Conservation (phyloP, 306 rosid species). For the Alnus glutinosa region DNA sequence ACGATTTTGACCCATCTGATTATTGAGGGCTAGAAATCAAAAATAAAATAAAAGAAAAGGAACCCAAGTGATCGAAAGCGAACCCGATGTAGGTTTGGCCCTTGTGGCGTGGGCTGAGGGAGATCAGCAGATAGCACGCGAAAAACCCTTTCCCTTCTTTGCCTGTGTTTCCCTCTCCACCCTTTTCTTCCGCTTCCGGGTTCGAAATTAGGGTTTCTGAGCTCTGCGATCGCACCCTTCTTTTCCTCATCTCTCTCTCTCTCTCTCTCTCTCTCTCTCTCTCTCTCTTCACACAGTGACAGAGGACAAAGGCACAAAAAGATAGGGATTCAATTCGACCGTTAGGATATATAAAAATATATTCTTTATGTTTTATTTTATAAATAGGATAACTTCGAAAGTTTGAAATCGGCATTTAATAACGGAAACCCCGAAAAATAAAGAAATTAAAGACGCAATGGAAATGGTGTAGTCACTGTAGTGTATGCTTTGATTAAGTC, state of each 20-base stretch:
- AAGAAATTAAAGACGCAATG: too few species aligned
- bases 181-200: conserved; percentile 20
- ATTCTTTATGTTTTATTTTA: not conserved
- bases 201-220: conserved; percentile 36
- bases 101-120: conserved; percentile 83
- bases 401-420: not conserved
- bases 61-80: not conserved
- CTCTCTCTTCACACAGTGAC: not conserved
- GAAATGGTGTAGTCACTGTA: too few species aligned
- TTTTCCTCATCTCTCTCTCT: conserved; percentile 43
- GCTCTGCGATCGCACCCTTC: conserved; percentile 37
- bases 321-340: conserved; percentile 52
- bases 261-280: conserved; percentile 12
- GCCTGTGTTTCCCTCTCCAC: conserved; percentile 20
- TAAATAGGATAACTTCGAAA: not conserved
- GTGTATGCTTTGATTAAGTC: too few species aligned
- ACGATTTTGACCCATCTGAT: not conserved
- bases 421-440: too few species aligned
- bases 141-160: conserved; percentile 53
- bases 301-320: not conserved
- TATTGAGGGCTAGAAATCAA: conserved; percentile 15
- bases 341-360: conserved; percentile 32
- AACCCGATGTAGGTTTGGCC: conserved; percentile 95
- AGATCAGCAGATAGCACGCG: conserved; percentile 77
- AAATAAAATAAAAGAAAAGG: not conserved